Conservation (phyloP, 495 filamentous ascomycete species). For the Aspergillus coremiiformis region DNA sequence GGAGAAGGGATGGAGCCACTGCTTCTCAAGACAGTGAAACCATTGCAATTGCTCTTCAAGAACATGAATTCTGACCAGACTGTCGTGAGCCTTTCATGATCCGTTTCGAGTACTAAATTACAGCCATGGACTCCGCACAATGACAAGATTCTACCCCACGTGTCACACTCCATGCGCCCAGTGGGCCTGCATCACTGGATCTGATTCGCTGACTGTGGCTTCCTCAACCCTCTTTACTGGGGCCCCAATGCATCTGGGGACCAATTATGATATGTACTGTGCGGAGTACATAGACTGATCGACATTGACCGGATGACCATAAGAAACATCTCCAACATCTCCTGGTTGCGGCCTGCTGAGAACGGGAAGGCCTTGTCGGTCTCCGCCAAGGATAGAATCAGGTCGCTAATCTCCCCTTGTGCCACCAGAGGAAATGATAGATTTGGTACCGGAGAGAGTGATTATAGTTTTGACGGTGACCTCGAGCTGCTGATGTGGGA, state of each 20-base stretch:
- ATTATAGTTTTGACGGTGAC: not conserved
- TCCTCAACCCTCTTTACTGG: not conserved
- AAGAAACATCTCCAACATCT: not conserved
- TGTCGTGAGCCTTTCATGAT: not conserved
- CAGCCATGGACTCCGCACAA: not conserved
- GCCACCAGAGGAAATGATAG: not conserved
- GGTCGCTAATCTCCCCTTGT: not conserved
- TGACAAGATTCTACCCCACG: not conserved
- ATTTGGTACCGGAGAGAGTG: not conserved
- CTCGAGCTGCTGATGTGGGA: not conserved
- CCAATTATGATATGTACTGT: not conserved
- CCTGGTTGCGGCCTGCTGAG: not conserved
- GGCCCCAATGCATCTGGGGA: not conserved
- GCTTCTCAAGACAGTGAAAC: not conserved
- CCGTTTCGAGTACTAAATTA: not conserved
- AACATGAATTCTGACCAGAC: not conserved
- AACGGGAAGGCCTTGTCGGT: not conserved
- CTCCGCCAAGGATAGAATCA: not conserved
- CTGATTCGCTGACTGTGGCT: not conserved
- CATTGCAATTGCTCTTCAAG: not conserved
- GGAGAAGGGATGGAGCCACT: too few relatives aligned
- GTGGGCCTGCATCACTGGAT: not conserved
- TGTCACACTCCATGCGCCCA: not conserved
- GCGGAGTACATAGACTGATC: too few relatives aligned
- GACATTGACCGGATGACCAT: not conserved